Evolutionary conservation across 371 early-diverging fungal species (phyloP).

Genomic region (Mortierella sp.): DNA sequence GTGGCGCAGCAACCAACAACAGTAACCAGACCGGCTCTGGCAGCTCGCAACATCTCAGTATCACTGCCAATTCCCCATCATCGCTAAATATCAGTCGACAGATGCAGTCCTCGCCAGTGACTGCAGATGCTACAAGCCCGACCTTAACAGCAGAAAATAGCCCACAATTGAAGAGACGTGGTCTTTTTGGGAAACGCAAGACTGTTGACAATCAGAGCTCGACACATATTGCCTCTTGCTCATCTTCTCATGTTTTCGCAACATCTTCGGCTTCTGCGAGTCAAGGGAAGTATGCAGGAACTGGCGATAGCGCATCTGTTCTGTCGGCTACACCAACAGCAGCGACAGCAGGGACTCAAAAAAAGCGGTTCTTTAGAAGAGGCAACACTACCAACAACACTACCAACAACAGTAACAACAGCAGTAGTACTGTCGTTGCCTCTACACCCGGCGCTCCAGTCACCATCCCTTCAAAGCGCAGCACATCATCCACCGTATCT

Average conservation of each 20-base stretch:
- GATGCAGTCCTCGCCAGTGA: constrained; percentile 8
- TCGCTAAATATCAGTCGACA: constrained; percentile 8
- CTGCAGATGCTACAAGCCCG: background rate
- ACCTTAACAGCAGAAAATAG: constrained; percentile 11
- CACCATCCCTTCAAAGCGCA: constrained; percentile 6
- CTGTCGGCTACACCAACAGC: constrained; percentile 5
- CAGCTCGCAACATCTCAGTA: background rate
- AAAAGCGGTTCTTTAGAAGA: constrained; percentile 40
- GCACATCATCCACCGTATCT: constrained; percentile 1
- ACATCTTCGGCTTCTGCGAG: background rate
- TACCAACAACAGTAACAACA: background rate
- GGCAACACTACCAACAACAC: constrained; percentile 21
- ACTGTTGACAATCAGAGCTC: constrained; percentile 4
- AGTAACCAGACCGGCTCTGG: background rate
- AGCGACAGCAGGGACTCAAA: constrained; percentile 12
- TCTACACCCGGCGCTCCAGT: background rate
- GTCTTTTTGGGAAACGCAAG: constrained; percentile 44
- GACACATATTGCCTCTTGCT: background rate
- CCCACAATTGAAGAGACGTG: constrained; percentile 43
- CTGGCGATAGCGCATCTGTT: constrained; percentile 16
- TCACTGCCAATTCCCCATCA: background rate
- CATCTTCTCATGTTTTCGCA: constrained; percentile 4
- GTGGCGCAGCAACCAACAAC: background rate
- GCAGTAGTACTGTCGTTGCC: background rate
- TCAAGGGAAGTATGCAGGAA: background rate